A percentile compares a stretch with the other conserved stretches of the same genome.
phyloP scores from a whole-genome alignment of 1,284 basidiomycete genomes.

The Lentinula novae-zelandiae region DNA sequence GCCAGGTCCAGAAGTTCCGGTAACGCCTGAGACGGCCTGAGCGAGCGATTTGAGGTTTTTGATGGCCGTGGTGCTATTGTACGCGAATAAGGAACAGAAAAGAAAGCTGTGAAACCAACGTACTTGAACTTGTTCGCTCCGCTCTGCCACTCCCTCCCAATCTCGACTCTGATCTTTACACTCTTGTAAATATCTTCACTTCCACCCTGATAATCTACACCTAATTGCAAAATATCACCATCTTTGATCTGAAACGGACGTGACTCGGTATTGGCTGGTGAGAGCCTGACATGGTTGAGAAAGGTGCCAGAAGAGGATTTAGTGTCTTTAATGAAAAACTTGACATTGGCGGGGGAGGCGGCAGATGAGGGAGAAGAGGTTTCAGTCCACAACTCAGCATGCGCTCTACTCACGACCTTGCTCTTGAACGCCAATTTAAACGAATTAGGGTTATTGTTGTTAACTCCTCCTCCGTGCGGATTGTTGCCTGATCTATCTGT shows the following conservation, averaged over 20 bases:
- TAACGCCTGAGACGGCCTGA: constrained; percentile 24
- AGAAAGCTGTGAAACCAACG: neutral
- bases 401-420: constrained; percentile 92
- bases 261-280: constrained; percentile 80
- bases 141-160: constrained; percentile 88
- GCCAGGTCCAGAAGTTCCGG: constrained; percentile 1
- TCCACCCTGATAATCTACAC: constrained; percentile 98
- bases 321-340: constrained; percentile 91
- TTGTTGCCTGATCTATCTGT: constrained; percentile 5
- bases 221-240: constrained; percentile 93
- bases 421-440: constrained; percentile 93
- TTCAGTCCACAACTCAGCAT: constrained; percentile 92
- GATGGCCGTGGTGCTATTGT: constrained; percentile 68
- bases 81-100: too few relatives aligned
- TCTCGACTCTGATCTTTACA: constrained; percentile 94
- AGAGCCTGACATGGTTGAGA: constrained; percentile 79
- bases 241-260: constrained; percentile 83
- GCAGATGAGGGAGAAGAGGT: neutral
- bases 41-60: constrained; percentile 79
- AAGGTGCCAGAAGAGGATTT: constrained; percentile 92
- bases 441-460: constrained; percentile 67
- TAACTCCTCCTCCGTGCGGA: constrained; percentile 43
- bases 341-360: constrained; percentile 29
- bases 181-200: constrained; percentile 97
- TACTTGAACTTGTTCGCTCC: constrained; percentile 94